A percentile compares a stretch with the other conserved stretches of the same genome.
Conservation (phyloP, 352 stramenopile species). For the Thalassiosira pacifica region DNA sequence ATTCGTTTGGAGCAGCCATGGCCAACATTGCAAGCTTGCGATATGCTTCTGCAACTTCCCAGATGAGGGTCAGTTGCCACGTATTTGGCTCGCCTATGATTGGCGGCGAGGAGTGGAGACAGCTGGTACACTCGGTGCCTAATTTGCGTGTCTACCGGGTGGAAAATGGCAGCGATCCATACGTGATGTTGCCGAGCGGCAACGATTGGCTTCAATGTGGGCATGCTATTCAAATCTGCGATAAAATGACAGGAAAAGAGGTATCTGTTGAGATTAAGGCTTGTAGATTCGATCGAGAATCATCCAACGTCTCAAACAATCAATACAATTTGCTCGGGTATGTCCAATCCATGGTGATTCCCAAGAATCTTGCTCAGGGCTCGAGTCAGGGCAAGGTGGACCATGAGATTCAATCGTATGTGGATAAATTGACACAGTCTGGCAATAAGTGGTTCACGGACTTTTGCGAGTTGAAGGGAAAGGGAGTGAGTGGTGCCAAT, state of each 20-base stretch:
- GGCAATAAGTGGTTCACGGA: slow-evolving; percentile 56
- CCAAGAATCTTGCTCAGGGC: slow-evolving; percentile 36
- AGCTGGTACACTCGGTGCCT: slow-evolving; percentile 73
- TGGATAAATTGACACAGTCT: slow-evolving; percentile 50
- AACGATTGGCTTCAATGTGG: slow-evolving; percentile 64
- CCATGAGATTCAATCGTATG: slow-evolving; percentile 60
- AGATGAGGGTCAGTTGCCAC: slow-evolving; percentile 68
- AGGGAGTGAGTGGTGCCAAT: slow-evolving; percentile 57
- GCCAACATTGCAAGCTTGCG: slow-evolving; percentile 70
- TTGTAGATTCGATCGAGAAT: slow-evolving; percentile 55
- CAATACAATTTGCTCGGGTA: slow-evolving; percentile 38
- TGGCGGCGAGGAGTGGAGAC: slow-evolving; percentile 71
- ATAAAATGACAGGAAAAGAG: neutral
- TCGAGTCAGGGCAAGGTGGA: slow-evolving; percentile 37
- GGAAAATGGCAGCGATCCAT: slow-evolving; percentile 74
- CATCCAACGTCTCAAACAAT: slow-evolving; percentile 8
- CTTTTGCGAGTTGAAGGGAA: slow-evolving; percentile 59
- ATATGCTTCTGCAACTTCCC: slow-evolving; percentile 70
- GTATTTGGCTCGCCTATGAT: slow-evolving; percentile 73
- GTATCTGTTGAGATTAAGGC: slow-evolving; percentile 44
- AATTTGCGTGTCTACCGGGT: slow-evolving; percentile 78
- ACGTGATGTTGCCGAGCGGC: slow-evolving; percentile 50
- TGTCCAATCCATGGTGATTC: slow-evolving; percentile 54
- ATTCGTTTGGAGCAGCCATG: slow-evolving; percentile 76
- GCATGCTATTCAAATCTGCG: slow-evolving; percentile 57